Evolutionary conservation across 1,139 yeast species (phyloP), one percentile per base, ranked within the genome.

Genomic region (Schizosaccharomyces versatilis): DNA sequence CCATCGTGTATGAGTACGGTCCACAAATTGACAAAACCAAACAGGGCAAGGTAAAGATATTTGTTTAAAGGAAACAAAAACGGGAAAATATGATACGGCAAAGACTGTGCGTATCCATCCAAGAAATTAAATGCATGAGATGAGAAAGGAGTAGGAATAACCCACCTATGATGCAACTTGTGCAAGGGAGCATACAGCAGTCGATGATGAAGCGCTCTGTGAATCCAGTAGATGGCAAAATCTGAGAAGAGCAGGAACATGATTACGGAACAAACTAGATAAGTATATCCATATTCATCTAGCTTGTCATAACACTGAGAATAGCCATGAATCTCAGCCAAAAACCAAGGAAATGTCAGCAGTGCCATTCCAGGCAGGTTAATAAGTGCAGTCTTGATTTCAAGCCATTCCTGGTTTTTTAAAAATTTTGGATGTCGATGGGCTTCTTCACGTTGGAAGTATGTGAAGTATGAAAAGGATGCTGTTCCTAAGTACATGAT

Each of bases 81-180:
- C 51, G 44, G 97, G 70, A 76, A 90, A 59, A 86, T 60, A 67
- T 90, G 98, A 71, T 90, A 90, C 36, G 98, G 95, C 60, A 90
- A 66, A 52, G 95, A 82, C 72, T 90, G 98, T 58, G 53, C 49
- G 72, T 83, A 90, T 48, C 98, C 98, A 65, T 90, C 98, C 55
- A 90, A 81, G 12, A 98, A 98, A 69, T 90, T 96, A 85, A 90
- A 90, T 24, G 98, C 97, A 66, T 88, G 97, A 10, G 95, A 85
- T 1, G 98, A 98, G 70, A 82, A 90, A 41, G 98, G 98, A 3
- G 98, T 88, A 61, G 97, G 90, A 54, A 90, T 96, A 64, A 90
- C 80, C 98, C 98, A 90, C 71, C 90, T 93, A 75, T 90, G 98
- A 69, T 90, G 98, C n/a, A 97, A 96, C 71, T 90, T 90, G 73